Base-by-base conservation (phyloP, 768 basidiomycete species). In the Lactarius hengduanensis region DNA sequence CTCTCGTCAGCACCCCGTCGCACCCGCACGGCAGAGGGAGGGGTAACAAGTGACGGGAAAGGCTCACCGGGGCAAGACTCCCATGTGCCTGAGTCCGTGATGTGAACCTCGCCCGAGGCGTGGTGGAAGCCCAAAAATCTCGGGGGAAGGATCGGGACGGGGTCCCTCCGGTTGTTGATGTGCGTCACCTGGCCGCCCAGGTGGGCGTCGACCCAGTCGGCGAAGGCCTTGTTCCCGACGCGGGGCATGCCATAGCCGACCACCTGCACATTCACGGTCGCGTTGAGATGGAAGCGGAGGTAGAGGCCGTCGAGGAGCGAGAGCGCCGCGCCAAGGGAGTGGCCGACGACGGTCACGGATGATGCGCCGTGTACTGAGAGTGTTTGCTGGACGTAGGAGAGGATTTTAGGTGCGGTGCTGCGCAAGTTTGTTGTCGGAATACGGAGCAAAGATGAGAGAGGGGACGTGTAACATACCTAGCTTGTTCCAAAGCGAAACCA, bases 151-250 rank as follows among this genome's bases (percentile, higher is more conserved):
- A 72, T 80, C 1, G 81, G 81, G n/a, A 82, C 69, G 0, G 75
- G 73, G 62, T 82, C 81, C 61, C 77, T 63, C 66, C 74, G 55
- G 74, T 88, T 87, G 73, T 83, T 86, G 73, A 88, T 80, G 66
- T 83, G 86, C 4, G 80, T 85, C 56, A 86, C 70, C 15, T 88
- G 87, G 15, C 87, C 86, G 66, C 80, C 78, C 77, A 81, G 62
- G 54, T 34, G 43, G 80, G 38, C 18, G 50, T 62, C 50, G 16
- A 63, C 16, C 34, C n/a, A 57, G 10, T 38, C 10, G 7, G 40
- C 62, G 5, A 56, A 57, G 11, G 9, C 56, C 20, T 41, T 7
- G 28, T 63, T 63, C 13, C 62, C 62, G 22, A 63, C 56, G 3
- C 62, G 62, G 2, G 62, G 62, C 54, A 63, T 18, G 22, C 55